phyloP scores from a whole-genome alignment of 805 yeast species.

The Candida ulmi region DNA sequence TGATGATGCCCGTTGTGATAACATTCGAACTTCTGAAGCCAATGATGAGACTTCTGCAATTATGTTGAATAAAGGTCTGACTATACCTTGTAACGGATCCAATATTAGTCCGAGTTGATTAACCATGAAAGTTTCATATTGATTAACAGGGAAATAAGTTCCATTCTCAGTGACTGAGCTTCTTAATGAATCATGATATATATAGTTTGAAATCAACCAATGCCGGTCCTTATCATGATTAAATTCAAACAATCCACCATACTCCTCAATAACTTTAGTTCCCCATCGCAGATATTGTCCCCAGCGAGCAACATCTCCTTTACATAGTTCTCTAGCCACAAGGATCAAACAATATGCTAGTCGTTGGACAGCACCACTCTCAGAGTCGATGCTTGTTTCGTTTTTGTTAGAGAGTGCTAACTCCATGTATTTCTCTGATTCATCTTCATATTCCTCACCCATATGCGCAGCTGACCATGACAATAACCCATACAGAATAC shows the following conservation, averaged over 20 bases:
- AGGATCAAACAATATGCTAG: slow-evolving; percentile 60
- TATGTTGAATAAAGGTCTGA: slow-evolving; percentile 58
- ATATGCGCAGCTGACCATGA: not conserved
- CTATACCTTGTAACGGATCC: slow-evolving; percentile 70
- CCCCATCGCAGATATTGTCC: slow-evolving; percentile 60
- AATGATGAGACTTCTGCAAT: slow-evolving; percentile 65
- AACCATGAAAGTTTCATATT: slow-evolving; percentile 40
- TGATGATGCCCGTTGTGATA: not conserved
- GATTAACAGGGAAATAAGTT: slow-evolving; percentile 56
- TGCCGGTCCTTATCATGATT: slow-evolving; percentile 51
- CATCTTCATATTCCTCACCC: not conserved
- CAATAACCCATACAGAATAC: not conserved
- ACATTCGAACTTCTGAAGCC: slow-evolving; percentile 34
- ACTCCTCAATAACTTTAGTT: slow-evolving; percentile 49
- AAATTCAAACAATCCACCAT: slow-evolving; percentile 56
- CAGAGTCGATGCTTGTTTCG: no score
- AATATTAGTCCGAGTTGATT: slow-evolving; percentile 34
- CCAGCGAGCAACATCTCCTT: slow-evolving; percentile 80
- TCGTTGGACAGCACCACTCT: not conserved
- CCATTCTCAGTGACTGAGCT: slow-evolving; percentile 54
- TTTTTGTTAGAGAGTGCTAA: not conserved
- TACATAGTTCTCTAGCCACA: slow-evolving; percentile 74
- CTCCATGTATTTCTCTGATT: not conserved
- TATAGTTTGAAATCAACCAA: slow-evolving; percentile 73
- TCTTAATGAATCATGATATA: slow-evolving; percentile 73